Base-by-base conservation (phyloP, 2,329 filamentous ascomycete species). In the Emericellopsis cladophorae region DNA sequence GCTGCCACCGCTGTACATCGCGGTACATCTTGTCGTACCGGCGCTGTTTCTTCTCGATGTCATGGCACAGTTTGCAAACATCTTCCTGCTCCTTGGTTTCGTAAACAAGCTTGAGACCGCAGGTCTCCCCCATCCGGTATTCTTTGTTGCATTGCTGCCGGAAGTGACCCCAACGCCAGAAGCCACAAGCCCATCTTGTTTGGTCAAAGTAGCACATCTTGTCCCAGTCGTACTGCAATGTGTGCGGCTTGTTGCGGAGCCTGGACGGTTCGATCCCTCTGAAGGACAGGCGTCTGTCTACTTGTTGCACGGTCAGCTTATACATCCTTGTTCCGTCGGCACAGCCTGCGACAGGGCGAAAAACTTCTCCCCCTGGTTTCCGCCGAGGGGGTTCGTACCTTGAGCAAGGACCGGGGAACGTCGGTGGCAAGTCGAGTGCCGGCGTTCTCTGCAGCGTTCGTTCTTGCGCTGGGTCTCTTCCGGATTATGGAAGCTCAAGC, bases 161-260 rank as follows among this genome's bases (percentile, higher is more conserved):
- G 69, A 95, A 95, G 66, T 82, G 83, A 49, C 86, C 84, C 89
- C 89, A 96, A 63, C 88, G 87, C 81, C 84, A 95, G 72, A 87
- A 90, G 55, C 84, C 84, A 66, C 90, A 96, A 43, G 63, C 63
- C 74, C 84, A 95, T 52, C 78, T 75, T 60, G 82, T 87, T 64
- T 90, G 84, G 55, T 95, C 88, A 70, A 89, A 96, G 72, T 92
- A 95, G 69, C 90, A 95, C 90, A 96, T 95, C 51, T 57, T 71
- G 12, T 29, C 12, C 12, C 12, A 4, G 9, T 4, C 26, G 26
- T 12, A 7, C 26, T 9, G 12, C 26, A 29, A 12, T 29, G 26
- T 29, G 33, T 35, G 8, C n/a, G 18, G 33, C 18, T 8, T 35
- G 8, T 8, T 15, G 15, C 15, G 15, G 33, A n/a, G 33, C 31